Conservation (phyloP, 163 green algal genomes). For the Chlorella variabilis region DNA sequence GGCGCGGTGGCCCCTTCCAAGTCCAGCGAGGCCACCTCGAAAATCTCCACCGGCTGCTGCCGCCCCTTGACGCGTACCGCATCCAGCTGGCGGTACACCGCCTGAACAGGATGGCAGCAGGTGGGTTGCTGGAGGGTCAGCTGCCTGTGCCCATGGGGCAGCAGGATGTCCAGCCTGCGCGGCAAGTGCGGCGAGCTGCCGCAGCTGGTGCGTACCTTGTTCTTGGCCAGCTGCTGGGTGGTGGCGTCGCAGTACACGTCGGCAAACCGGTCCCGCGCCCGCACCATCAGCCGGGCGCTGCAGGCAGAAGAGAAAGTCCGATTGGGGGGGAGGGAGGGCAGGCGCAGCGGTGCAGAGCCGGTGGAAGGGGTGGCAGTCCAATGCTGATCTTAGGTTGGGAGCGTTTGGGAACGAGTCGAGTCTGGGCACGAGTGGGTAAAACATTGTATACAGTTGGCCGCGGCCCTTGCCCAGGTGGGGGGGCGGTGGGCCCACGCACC, state of each 20-base stretch:
- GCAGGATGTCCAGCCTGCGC: no score
- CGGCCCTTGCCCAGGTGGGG: no score
- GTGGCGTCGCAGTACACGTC: constrained; percentile 78
- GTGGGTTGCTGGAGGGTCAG: background rate
- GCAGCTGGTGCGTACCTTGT: constrained; percentile 41
- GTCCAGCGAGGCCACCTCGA: constrained; percentile 21
- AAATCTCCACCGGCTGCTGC: constrained; percentile 53
- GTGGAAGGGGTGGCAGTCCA: no score
- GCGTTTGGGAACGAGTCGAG: no score
- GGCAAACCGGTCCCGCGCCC: constrained; percentile 52
- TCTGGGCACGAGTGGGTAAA: no score
- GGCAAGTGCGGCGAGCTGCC: no score
- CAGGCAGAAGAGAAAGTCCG: background rate
- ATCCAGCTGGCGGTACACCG: constrained; percentile 60
- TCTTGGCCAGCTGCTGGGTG: constrained; percentile 67
- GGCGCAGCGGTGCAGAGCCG: no score
- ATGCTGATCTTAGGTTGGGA: no score
- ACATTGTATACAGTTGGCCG: no score
- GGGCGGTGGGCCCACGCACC: no score
- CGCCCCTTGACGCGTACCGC: constrained; percentile 72
- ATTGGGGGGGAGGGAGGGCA: no score
- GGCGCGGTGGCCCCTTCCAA: background rate
- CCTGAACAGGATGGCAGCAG: constrained; percentile 15
- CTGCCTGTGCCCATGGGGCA: no score
- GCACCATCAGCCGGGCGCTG: constrained; percentile 80